Evolutionary conservation across 1,139 yeast species (phyloP).

Genomic region (Yamadazyma buinensis): DNA sequence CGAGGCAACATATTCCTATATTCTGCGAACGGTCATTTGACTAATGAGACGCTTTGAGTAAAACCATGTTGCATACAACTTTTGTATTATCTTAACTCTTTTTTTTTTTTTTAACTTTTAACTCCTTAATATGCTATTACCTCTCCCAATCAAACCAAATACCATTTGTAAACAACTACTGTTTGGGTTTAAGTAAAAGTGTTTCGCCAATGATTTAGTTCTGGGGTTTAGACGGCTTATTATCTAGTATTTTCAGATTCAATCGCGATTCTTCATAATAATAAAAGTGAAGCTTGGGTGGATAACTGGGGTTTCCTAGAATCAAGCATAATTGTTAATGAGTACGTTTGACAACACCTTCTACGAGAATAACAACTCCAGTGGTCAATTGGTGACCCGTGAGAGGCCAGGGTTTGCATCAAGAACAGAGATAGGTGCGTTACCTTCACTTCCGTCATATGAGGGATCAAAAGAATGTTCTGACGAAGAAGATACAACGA

Average conservation of each 20-base stretch:
- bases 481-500: constrained; percentile 7
- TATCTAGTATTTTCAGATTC: no score
- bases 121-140: no score
- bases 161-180: no score
- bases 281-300: no score
- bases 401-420: constrained; percentile 14
- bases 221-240: no score
- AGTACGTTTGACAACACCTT: constrained; percentile 1
- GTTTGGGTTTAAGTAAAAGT: no score
- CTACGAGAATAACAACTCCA: constrained; percentile 3
- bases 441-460: constrained; percentile 19
- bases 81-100: neutral
- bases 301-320: no score
- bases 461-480: constrained; percentile 5
- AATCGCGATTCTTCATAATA: no score
- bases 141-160: neutral
- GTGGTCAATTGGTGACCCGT: constrained; percentile 5
- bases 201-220: no score
- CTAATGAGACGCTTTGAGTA: constrained; percentile 80
- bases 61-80: constrained; percentile 83
- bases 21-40: constrained; percentile 79
- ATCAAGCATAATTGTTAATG: no score
- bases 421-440: constrained; percentile 16
- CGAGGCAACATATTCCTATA: constrained; percentile 88
- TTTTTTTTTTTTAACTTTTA: no score